Conservation (phyloP, 257 asterid species). For the Solanum boliviense region DNA sequence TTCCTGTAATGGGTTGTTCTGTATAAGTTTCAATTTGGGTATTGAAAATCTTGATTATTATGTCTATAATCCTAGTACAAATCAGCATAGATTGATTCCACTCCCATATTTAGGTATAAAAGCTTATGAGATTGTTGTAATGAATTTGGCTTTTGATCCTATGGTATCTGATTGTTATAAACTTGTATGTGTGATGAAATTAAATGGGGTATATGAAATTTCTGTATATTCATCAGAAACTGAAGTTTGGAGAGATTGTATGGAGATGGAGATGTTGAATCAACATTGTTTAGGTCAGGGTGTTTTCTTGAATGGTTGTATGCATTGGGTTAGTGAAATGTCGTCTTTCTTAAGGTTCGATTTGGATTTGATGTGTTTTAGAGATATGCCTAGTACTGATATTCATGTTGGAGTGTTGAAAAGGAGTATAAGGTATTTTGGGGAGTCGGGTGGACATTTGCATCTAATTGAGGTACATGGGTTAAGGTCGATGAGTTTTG, state of each 20-base stretch:
- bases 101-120: neutral
- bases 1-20: conserved; percentile 10
- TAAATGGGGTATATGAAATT: neutral
- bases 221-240: neutral
- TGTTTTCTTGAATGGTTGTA: neutral
- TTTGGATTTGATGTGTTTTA: neutral
- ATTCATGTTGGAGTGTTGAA: neutral
- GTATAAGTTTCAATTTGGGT: neutral
- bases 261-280: neutral
- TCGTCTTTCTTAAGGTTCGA: neutral
- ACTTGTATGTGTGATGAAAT: neutral
- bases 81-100: neutral
- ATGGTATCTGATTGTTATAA: neutral
- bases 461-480: neutral
- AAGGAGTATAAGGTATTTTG: neutral
- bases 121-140: neutral
- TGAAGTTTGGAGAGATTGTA: neutral
- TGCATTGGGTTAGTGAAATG: conserved; percentile 4
- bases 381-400: neutral
- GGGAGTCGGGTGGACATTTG: neutral
- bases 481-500: neutral
- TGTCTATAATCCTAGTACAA: conserved; percentile 15
- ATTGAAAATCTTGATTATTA: neutral
- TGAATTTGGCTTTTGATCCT: conserved; percentile 8
- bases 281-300: neutral